phyloP scores from a whole-genome alignment of 1,139 yeast species.

The Arxiozyma telluris region DNA sequence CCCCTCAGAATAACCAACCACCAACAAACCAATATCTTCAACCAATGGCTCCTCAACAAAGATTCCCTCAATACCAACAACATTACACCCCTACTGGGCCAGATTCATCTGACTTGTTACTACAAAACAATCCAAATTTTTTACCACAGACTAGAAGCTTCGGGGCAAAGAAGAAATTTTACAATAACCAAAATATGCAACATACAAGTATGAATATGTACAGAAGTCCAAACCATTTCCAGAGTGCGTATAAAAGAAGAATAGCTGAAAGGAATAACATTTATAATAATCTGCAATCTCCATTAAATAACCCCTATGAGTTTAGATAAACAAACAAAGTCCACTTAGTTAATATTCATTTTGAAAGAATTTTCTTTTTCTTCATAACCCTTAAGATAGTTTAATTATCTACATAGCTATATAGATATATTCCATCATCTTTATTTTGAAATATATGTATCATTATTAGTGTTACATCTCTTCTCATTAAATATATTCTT shows the following conservation, averaged over 20 bases:
- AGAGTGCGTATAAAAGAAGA: conserved; percentile 34
- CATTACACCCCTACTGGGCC: conserved; percentile 12
- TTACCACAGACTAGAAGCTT: conserved; percentile 13
- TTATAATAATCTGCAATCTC: conserved; percentile 22
- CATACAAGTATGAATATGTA: neutral
- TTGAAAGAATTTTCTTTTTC: neutral
- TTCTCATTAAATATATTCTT: neutral
- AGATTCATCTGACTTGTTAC: conserved; percentile 41
- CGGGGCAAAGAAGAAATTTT: conserved; percentile 2
- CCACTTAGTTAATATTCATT: neutral
- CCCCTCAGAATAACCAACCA: neutral
- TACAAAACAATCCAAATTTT: conserved; percentile 48
- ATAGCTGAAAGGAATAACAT: conserved; percentile 16
- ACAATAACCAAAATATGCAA: conserved; percentile 1
- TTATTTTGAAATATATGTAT: too few species aligned
- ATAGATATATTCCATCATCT: neutral
- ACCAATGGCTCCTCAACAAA: conserved; percentile 4
- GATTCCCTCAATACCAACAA: conserved; percentile 10
- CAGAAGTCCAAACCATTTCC: conserved; percentile 15
- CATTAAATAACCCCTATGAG: conserved; percentile 12
- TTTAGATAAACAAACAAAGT: conserved; percentile 12
- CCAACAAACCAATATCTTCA: neutral
- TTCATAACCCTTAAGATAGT: neutral
- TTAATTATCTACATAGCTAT: neutral
- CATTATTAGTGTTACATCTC: neutral